Evolutionary conservation across 2,329 filamentous ascomycete species (phyloP), one percentile per base, ranked within the genome.

Genomic region (Aureobasidium musti): DNA sequence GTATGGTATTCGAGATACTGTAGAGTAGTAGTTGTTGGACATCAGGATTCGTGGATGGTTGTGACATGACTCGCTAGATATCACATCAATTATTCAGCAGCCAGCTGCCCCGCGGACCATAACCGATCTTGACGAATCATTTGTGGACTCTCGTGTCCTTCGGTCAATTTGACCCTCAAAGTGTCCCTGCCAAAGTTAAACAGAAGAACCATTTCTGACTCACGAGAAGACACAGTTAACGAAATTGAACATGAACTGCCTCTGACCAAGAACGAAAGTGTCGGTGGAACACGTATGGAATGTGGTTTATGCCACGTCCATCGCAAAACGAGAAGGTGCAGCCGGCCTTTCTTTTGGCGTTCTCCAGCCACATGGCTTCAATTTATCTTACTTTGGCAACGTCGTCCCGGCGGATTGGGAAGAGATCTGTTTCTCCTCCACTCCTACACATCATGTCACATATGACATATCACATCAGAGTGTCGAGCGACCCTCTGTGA

Each of bases 361-460:
- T 19, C 28, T 17, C 33, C 39, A 23, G 52, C 52, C 52, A 47
- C 50, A 8, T 60, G 54, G 56, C 56, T 37, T 35, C 56, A 63
- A 45, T 63, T 21, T 63, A 47, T 60, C 35, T 63, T 37, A 39
- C 33, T 33, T 63, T 39, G 28, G 11, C n/a, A 39, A 28, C 45
- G 45, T 39, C 30, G 59, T 63, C 59, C 59, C 59, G 30, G 43
- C 33, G 39, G 39, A 33, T 23, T 63, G 43, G 59, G 59, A 47
- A n/a, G 43, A 63, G 59, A 63, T 50, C 45, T 50, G 30, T 19
- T 10, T 39, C 17, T 39, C 6, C 43, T 61, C 26, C 39, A 30
- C 39, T 59, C 8, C 11, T 47, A 11, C 45, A 28, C 21, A 11
- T 8, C 7, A 63, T 28, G 28, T 63, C 41, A 63, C 43, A 49